A percentile compares a stretch with the other conserved stretches of the same genome.
These are phyloP conservation scores for Sequoia sempervirens DNA, from an alignment of 75 land plant genomes.

Conservation along the genomic window DNA sequence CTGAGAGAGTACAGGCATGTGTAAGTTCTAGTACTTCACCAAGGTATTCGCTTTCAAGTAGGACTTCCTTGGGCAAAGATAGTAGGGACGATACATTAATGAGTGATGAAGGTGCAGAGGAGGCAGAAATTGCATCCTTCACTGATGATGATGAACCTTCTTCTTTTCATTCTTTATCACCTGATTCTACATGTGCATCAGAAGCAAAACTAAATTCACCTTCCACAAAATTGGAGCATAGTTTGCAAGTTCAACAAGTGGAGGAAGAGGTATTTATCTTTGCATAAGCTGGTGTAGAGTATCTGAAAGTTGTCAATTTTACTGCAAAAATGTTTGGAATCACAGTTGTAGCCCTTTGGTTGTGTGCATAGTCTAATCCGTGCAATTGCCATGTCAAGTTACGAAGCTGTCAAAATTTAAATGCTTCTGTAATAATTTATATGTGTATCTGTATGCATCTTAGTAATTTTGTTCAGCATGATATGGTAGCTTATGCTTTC, in stretches of 20 bases:
- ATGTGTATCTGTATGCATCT: background rate
- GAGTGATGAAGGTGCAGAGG: slow-evolving; percentile 54
- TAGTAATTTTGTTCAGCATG: background rate
- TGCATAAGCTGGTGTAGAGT: background rate
- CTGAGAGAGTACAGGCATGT: background rate
- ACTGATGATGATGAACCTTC: slow-evolving; percentile 67
- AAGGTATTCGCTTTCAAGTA: slow-evolving; percentile 20
- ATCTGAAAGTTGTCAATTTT: background rate
- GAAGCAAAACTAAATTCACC: slow-evolving; percentile 18
- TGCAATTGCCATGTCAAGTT: background rate
- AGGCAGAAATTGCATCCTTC: slow-evolving; percentile 55
- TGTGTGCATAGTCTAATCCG: background rate
- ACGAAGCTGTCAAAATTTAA: background rate
- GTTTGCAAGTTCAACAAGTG: background rate
- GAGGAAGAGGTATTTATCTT: slow-evolving; percentile 1
- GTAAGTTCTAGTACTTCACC: slow-evolving; percentile 22
- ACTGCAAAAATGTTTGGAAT: background rate
- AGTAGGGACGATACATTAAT: slow-evolving; percentile 32
- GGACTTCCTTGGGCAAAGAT: slow-evolving; percentile 24
- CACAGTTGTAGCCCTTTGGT: background rate
- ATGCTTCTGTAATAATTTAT: background rate
- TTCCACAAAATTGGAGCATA: background rate
- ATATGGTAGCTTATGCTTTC: background rate
- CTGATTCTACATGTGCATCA: slow-evolving; percentile 20
- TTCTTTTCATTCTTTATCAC: slow-evolving; percentile 25